Base-by-base conservation (phyloP, 768 basidiomycete genomes). In the Collybiopsis luxurians region DNA sequence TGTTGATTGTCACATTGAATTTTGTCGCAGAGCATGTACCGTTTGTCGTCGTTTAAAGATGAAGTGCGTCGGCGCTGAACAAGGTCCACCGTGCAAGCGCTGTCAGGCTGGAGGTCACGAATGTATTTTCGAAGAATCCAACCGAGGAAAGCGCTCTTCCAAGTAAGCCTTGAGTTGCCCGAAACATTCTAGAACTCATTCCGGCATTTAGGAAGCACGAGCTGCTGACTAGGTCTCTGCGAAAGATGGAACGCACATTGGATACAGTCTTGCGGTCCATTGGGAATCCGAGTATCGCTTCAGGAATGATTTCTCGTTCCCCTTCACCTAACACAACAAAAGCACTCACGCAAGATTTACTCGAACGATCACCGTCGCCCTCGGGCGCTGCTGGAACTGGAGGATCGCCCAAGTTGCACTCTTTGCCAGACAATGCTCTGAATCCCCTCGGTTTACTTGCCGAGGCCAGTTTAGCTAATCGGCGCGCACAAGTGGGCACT, bases 71-170 rank as follows among this genome's bases (percentile, higher is more conserved):
- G 90, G 90, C 31, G 92, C 90, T 2, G 94, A 95, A 69, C 83
- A 93, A 39, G 94, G 93, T 0, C 90, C 90, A 0, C 92, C 94
- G 0, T 97, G 94, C 75, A 95, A 94, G 66, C 87, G 94, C 21
- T 97, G 94, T 64, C 72, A 75, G 45, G 66, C 84, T 0, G 87
- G 90, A 19, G 83, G 83, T 61, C 90, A 95, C 65, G 92, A 96
- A 63, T 99, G 97, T 66, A 83, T 97, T 43, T 98, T 99, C 61
- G 95, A 98, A 73, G 96, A 98, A 69, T 93, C 90, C 1, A 95
- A 98, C 68, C 83, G 97, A 47, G 97, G 97, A 40, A 96, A 95
- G 69, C 85, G 92, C 11, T 84, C 89, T 21, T 82, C 88, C 54
- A 92, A 91, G 91, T 92, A 71, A 61, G 80, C 64, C 21, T 21